Base-by-base conservation (phyloP, 257 asterid species). In the Dorcoceras hygrometricum region DNA sequence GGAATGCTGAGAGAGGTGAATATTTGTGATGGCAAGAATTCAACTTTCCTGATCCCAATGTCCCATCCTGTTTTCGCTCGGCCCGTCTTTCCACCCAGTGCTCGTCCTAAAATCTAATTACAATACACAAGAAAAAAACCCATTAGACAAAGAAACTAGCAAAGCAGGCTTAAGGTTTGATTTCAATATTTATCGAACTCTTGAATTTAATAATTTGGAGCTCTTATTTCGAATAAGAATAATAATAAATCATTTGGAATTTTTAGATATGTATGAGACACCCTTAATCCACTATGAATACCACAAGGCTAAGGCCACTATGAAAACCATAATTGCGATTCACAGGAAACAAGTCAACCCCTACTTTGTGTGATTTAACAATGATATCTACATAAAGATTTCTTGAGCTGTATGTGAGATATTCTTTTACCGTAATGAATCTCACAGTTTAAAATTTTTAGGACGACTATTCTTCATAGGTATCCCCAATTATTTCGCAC, bases 61-160 rank as follows among this genome's bases (percentile, higher is more conserved):
- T 89, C 96, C 98, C 98, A 93, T 9, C 97, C 96, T 0, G 85
- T 71, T 0, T 68, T 72, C 9, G 98, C 89, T 56, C 98, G 83
- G 22, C 81, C 96, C 0, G 77, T 82, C 76, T 76, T 83, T 6
- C 98, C 98, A 0, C 98, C 98, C 16, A 93, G 23, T 51, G 96
- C 88, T 75, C 97, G 81, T 46, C 90, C 97, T 80, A 93, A 23
- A 67, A 93, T 73, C 98, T 92, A 64, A 48, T 63, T 22, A 50
- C 71, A 34, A 69, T 4, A 12, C 16, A 51, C 55, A 76, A 61
- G n/a, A 12, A 39, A 39, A n/a, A 39, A 39, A 29, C 9, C 23
- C 14, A 54, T 67, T 18, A 58, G 34, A 56, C 22, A 55, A 36
- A 66, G 48, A 72, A 43, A 48, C 24, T 31, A 26, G 6, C 34